Evolutionary conservation across 805 yeast species (phyloP).

Genomic region (Candida fluviatilis): DNA sequence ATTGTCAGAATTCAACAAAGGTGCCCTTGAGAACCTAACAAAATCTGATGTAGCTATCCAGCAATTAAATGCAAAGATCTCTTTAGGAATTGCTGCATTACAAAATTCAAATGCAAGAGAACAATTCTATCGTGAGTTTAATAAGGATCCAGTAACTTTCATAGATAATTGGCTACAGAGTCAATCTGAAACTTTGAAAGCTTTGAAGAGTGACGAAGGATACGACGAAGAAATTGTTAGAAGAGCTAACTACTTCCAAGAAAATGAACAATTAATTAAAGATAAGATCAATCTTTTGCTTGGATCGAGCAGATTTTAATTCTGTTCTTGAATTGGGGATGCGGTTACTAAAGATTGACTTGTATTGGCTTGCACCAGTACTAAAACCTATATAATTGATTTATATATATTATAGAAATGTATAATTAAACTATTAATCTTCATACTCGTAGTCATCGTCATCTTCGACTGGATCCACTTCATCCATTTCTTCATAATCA

Average conservation of each 20-base stretch:
- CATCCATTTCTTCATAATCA: slow-evolving; percentile 18
- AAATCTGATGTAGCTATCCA: slow-evolving; percentile 42
- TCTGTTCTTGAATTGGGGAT: neutral
- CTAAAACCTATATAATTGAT: slow-evolving; percentile 1
- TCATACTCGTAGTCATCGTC: slow-evolving; percentile 15
- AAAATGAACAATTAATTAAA: slow-evolving; percentile 59
- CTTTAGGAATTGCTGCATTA: slow-evolving; percentile 48
- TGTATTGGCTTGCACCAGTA: too few relatives aligned
- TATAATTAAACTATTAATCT: slow-evolving; percentile 3
- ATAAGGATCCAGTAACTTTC: slow-evolving; percentile 74
- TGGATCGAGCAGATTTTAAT: slow-evolving; percentile 47
- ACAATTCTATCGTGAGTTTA: slow-evolving; percentile 70
- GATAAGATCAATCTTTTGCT: slow-evolving; percentile 77
- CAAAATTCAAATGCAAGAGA: slow-evolving; percentile 61
- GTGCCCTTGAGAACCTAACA: slow-evolving; percentile 40
- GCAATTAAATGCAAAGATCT: slow-evolving; percentile 38
- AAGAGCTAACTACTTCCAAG: slow-evolving; percentile 72
- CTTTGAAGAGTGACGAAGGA: slow-evolving; percentile 85
- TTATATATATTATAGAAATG: slow-evolving; percentile 3
- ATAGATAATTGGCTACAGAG: slow-evolving; percentile 71
- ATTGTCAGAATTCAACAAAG: slow-evolving; percentile 31
- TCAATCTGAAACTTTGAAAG: slow-evolving; percentile 80
- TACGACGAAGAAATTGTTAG: slow-evolving; percentile 86
- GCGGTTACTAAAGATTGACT: too few relatives aligned
- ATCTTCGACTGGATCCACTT: slow-evolving; percentile 11